Evolutionary conservation across 169 alveolate species (phyloP).

Genomic region (Babesia ovata): DNA sequence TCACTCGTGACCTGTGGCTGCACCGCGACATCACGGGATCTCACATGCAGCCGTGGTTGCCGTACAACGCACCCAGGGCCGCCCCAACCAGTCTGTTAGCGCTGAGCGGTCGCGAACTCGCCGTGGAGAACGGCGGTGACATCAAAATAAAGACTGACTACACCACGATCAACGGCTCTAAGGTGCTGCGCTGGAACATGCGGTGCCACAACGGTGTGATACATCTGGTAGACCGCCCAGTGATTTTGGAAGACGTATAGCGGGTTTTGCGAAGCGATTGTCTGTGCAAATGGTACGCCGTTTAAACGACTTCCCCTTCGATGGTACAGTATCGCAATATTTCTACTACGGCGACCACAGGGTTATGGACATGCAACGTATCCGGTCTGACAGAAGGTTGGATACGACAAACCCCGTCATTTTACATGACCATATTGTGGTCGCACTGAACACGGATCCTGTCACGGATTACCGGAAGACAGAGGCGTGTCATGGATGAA

Average conservation of each 20-base stretch:
- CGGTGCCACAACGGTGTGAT: conserved; percentile 80
- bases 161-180: conserved; percentile 65
- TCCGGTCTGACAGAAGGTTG: no score
- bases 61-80: conserved; percentile 69
- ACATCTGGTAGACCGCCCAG: conserved; percentile 74
- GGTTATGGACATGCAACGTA: no score
- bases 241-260: conserved; percentile 7
- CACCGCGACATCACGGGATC: conserved; percentile 79
- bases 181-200: conserved; percentile 76
- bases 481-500: no score
- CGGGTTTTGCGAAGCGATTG: not conserved
- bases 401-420: no score
- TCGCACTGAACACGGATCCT: no score
- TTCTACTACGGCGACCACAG: no score
- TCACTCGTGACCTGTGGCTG: conserved; percentile 72
- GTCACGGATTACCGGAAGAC: no score
- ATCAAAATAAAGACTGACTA: conserved; percentile 59
- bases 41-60: conserved; percentile 78
- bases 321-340: no score
- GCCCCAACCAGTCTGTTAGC: conserved; percentile 69
- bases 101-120: conserved; percentile 51
- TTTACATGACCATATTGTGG: no score
- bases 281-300: not conserved
- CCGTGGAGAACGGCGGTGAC: conserved; percentile 71
- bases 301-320: no score